phyloP scores from a whole-genome alignment of 805 yeast genomes.

The Yarrowia hollandica region DNA sequence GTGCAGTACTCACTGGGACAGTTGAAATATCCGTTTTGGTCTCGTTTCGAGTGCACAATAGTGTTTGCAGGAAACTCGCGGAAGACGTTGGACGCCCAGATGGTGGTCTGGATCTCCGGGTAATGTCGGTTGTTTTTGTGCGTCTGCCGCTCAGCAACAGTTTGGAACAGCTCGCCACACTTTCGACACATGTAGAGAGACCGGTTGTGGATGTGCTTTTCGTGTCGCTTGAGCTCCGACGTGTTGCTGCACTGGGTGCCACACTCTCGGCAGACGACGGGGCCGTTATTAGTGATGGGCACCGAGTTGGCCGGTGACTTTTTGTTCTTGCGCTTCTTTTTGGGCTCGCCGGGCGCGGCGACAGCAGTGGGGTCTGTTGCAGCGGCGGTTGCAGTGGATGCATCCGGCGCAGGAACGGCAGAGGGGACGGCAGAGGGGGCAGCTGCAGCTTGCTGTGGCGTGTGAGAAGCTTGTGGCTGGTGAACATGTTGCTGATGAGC shows the following conservation, averaged over 20 bases:
- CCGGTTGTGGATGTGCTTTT: slow-evolving; percentile 33
- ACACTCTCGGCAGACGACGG: slow-evolving; percentile 34
- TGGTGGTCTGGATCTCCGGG: slow-evolving; percentile 32
- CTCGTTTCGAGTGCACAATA: slow-evolving; percentile 32
- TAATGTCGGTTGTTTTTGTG: slow-evolving; percentile 38
- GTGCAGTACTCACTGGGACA: slow-evolving; percentile 37
- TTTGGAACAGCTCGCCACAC: slow-evolving; percentile 36
- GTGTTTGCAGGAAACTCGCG: slow-evolving; percentile 33
- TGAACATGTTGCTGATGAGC: not conserved
- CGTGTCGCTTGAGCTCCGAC: slow-evolving; percentile 35
- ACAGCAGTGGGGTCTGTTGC: not conserved
- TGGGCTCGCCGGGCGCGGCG: slow-evolving; percentile 2
- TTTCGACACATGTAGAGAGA: slow-evolving; percentile 35
- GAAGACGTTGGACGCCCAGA: slow-evolving; percentile 33
- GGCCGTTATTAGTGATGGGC: slow-evolving; percentile 21
- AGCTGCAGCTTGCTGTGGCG: not conserved
- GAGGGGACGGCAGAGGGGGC: not conserved
- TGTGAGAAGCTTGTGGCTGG: too few relatives aligned
- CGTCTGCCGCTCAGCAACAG: slow-evolving; percentile 38
- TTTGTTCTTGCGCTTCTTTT: slow-evolving; percentile 24
- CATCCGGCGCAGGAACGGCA: not conserved
- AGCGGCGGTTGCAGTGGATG: not conserved
- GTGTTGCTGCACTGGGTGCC: slow-evolving; percentile 32
- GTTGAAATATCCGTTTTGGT: slow-evolving; percentile 35
- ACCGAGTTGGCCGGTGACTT: slow-evolving; percentile 26